Conservation (phyloP, 2,329 filamentous ascomycete species). For the Aspergillus novofumigatus region DNA sequence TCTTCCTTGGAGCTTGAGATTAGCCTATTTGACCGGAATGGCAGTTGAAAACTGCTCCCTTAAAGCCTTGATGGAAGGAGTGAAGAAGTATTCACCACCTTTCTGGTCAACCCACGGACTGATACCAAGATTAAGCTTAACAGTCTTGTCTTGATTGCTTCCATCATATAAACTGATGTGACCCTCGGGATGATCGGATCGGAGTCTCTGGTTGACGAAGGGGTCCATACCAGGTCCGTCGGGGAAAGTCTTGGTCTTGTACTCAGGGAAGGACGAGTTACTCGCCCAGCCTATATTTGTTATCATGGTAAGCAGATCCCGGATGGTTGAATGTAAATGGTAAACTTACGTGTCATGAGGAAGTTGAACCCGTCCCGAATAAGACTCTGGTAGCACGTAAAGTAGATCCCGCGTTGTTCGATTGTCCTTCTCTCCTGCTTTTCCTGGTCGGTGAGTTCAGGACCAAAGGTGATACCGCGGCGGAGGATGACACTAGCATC, state of each 20-base stretch:
- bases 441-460: slow-evolving; percentile 35
- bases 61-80: slow-evolving; percentile 36
- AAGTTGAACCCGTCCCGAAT: slow-evolving; percentile 39
- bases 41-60: background rate
- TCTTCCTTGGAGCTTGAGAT: background rate
- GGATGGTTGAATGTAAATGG: background rate
- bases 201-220: slow-evolving; percentile 15
- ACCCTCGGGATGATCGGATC: slow-evolving; percentile 9
- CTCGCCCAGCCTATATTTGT: slow-evolving; percentile 20
- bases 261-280: slow-evolving; percentile 14
- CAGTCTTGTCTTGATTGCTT: slow-evolving; percentile 5
- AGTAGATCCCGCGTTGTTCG: slow-evolving; percentile 43
- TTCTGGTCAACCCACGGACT: slow-evolving; percentile 37
- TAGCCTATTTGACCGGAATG: background rate
- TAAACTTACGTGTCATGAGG: slow-evolving; percentile 20
- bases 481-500: slow-evolving; percentile 37
- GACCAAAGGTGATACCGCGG: slow-evolving; percentile 44
- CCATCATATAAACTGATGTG: slow-evolving; percentile 17
- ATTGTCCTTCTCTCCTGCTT: slow-evolving; percentile 21
- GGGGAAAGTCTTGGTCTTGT: slow-evolving; percentile 5
- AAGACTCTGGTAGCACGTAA: slow-evolving; percentile 45
- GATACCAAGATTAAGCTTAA: slow-evolving; percentile 20
- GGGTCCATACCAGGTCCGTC: slow-evolving; percentile 18
- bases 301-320: background rate
- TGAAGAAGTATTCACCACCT: slow-evolving; percentile 48